Conservation (phyloP, 2,329 filamentous ascomycete species). For the Grosmannia clavigera region DNA sequence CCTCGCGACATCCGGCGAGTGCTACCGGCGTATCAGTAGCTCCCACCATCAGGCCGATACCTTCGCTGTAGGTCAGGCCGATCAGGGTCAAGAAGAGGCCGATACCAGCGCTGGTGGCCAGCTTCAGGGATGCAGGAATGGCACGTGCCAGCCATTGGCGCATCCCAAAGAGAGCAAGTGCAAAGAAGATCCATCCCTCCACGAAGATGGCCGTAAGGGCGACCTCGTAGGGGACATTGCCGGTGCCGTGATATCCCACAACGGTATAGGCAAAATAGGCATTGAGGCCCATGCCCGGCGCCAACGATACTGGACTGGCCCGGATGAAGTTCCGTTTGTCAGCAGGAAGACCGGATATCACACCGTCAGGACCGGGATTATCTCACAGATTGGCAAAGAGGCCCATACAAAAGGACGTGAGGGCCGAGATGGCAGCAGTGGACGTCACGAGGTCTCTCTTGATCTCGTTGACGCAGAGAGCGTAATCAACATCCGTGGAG, state of each 20-base stretch:
- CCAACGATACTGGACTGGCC: conserved; percentile 17
- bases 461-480: conserved; percentile 4
- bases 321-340: background rate
- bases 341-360: background rate
- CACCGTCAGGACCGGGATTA: conserved; percentile 51
- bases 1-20: conserved; percentile 57
- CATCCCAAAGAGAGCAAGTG: conserved; percentile 53
- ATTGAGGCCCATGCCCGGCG: conserved; percentile 55
- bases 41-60: conserved; percentile 64
- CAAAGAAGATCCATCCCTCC: conserved; percentile 51
- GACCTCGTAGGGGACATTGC: conserved; percentile 42
- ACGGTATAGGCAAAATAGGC: conserved; percentile 57
- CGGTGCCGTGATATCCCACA: conserved; percentile 47
- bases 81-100: conserved; percentile 52
- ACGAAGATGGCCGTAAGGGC: conserved; percentile 52
- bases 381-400: conserved; percentile 67
- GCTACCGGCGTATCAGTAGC: conserved; percentile 57
- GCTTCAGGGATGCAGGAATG: conserved; percentile 51
- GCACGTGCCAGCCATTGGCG: conserved; percentile 58
- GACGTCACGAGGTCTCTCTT: conserved; percentile 68
- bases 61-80: conserved; percentile 62
- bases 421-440: conserved; percentile 64
- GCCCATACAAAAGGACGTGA: conserved; percentile 65
- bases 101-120: conserved; percentile 51
- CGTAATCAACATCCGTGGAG: conserved; percentile 18